Conservation (phyloP, 768 basidiomycete genomes). For the Boletus sp. region DNA sequence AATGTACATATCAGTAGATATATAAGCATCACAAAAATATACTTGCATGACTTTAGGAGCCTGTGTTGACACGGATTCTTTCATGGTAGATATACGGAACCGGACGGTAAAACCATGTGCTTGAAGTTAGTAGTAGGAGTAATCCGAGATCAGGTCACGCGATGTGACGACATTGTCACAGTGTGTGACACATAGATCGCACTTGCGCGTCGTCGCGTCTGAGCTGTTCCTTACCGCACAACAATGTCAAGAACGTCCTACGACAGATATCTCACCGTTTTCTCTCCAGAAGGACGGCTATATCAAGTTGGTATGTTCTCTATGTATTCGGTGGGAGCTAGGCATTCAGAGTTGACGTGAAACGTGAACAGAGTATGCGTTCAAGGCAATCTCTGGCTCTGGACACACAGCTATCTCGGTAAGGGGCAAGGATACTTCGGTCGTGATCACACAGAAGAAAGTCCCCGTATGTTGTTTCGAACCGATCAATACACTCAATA, state of each 20-base stretch:
- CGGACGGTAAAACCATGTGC: no score
- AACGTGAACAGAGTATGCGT: slow-evolving; percentile 81
- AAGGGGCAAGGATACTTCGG: slow-evolving; percentile 90
- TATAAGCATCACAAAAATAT: background rate
- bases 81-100: slow-evolving; percentile 41
- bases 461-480: slow-evolving; percentile 70
- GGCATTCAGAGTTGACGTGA: slow-evolving; percentile 5
- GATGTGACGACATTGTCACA: slow-evolving; percentile 20
- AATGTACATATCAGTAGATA: slow-evolving; percentile 6
- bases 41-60: slow-evolving; percentile 82
- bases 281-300: slow-evolving; percentile 94
- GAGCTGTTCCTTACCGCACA: slow-evolving; percentile 30
- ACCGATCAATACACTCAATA: background rate
- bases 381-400: slow-evolving; percentile 98
- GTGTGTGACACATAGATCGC: slow-evolving; percentile 37
- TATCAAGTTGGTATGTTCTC: slow-evolving; percentile 91
- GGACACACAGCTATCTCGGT: slow-evolving; percentile 94
- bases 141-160: slow-evolving; percentile 1
- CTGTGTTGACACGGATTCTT: slow-evolving; percentile 77
- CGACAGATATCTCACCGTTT: slow-evolving; percentile 95
- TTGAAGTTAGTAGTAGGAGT: no score
- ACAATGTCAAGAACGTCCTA: slow-evolving; percentile 95
- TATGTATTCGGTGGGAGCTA: background rate
- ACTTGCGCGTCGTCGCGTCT: slow-evolving; percentile 68
- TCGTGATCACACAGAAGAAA: slow-evolving; percentile 98